Conservation (phyloP, 257 asterid species). For the Salvia splendens region DNA sequence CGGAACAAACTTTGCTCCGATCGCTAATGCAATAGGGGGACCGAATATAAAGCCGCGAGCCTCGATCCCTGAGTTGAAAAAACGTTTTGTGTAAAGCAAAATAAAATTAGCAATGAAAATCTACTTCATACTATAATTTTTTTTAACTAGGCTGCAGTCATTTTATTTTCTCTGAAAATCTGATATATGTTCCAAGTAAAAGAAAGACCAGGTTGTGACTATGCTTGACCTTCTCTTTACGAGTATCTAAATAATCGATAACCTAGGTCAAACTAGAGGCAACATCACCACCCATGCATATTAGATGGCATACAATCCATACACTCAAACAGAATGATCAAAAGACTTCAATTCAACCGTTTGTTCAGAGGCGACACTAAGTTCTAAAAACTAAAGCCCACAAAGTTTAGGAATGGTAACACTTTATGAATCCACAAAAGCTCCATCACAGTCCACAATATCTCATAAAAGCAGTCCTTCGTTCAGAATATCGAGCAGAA, state of each 20-base stretch:
- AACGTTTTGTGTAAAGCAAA: not conserved
- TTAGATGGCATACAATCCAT: too few relatives aligned
- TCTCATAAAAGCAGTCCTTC: not conserved
- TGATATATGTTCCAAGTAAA: not conserved
- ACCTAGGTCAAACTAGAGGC: not conserved
- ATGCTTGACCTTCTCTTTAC: not conserved
- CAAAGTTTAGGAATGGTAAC: not conserved
- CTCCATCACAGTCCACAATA: not conserved
- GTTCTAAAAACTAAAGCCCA: not conserved
- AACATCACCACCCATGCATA: not conserved
- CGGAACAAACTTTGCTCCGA: constrained; percentile 89
- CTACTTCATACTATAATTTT: not conserved
- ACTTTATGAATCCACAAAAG: not conserved
- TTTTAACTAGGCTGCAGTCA: not conserved
- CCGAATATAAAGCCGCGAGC: constrained; percentile 89
- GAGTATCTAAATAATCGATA: not conserved
- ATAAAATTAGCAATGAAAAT: not conserved
- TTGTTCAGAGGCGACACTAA: too few relatives aligned
- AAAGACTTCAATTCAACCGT: too few relatives aligned
- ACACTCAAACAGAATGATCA: too few relatives aligned
- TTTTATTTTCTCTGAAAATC: not conserved
- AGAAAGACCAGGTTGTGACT: not conserved
- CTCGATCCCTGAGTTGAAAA: constrained; percentile 58
- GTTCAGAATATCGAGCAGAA: not conserved
- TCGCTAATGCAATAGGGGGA: constrained; percentile 79